These are phyloP conservation scores for Mrakia gelida DNA, from an alignment of 768 basidiomycete species.

Conservation along the genomic window DNA sequence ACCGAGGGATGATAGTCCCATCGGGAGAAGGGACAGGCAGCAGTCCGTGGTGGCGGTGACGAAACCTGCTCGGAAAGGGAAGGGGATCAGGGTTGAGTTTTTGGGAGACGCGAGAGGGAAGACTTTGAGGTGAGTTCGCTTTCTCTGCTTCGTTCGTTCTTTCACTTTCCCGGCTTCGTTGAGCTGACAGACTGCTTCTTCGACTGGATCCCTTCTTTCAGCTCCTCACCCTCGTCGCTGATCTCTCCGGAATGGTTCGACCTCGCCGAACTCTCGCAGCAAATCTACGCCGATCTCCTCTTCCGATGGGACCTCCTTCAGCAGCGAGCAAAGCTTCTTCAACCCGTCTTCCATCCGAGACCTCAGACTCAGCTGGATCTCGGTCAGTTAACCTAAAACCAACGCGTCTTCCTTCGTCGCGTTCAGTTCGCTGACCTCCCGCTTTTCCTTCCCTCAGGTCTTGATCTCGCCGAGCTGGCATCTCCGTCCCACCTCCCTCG, in stretches of 20 bases:
- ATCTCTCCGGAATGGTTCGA: conserved; percentile 34
- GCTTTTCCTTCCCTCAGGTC: neutral
- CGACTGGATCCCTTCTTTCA: neutral
- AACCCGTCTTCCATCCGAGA: conserved; percentile 44
- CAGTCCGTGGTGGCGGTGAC: neutral
- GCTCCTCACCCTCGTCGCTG: conserved; percentile 41
- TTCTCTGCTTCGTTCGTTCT: no score
- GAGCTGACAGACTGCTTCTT: neutral
- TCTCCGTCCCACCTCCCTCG: neutral
- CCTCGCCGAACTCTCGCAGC: conserved; percentile 54
- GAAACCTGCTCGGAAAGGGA: neutral
- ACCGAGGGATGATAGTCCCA: neutral
- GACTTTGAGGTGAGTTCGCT: neutral
- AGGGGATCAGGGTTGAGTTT: conserved; percentile 5
- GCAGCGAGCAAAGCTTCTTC: conserved; percentile 69
- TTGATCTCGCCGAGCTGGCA: neutral
- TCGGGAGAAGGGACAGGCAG: neutral
- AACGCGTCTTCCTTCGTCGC: neutral
- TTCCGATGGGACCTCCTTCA: conserved; percentile 66
- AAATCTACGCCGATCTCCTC: conserved; percentile 69
- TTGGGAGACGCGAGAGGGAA: neutral
- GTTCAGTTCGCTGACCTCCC: neutral
- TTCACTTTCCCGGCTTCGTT: neutral
- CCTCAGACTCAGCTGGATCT: neutral
- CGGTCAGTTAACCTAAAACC: neutral